phyloP scores from a whole-genome alignment of 2,329 filamentous ascomycete species.

The Fusarium oligoseptatum region DNA sequence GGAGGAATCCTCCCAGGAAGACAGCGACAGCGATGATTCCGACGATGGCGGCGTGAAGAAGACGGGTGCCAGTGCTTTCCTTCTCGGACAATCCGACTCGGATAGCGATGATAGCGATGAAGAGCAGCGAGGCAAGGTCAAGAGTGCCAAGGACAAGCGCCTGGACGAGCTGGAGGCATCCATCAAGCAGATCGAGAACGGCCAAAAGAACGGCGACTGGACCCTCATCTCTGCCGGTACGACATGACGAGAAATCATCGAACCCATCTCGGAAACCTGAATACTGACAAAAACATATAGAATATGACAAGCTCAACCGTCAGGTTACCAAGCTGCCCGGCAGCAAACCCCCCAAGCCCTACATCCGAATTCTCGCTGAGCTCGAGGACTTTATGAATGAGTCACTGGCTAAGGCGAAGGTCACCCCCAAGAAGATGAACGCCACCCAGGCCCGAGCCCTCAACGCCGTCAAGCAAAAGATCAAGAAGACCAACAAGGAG shows the following conservation, averaged over 20 bases:
- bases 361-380: constrained; percentile 93
- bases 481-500: constrained; percentile 99
- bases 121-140: constrained; percentile 87
- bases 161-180: constrained; percentile 92
- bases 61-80: constrained; percentile 85
- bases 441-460: constrained; percentile 92
- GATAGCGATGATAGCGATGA: constrained; percentile 91
- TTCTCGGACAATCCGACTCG: constrained; percentile 75
- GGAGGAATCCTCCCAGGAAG: constrained; percentile 59
- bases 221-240: constrained; percentile 88
- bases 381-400: constrained; percentile 96
- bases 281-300: constrained; percentile 59
- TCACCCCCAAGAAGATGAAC: constrained; percentile 98
- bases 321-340: constrained; percentile 84
- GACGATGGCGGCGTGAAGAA: constrained; percentile 75
- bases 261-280: neutral
- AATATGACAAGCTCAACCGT: constrained; percentile 94
- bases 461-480: constrained; percentile 97
- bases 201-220: constrained; percentile 98
- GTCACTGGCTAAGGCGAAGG: constrained; percentile 94
- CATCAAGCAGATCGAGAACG: constrained; percentile 94
- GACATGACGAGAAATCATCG: constrained; percentile 7
- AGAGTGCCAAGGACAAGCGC: constrained; percentile 98
- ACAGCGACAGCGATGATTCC: constrained; percentile 59
- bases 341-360: constrained; percentile 87